These are phyloP conservation scores for Globisporangium solare DNA, from an alignment of 352 stramenopile species.

Conservation along the genomic window DNA sequence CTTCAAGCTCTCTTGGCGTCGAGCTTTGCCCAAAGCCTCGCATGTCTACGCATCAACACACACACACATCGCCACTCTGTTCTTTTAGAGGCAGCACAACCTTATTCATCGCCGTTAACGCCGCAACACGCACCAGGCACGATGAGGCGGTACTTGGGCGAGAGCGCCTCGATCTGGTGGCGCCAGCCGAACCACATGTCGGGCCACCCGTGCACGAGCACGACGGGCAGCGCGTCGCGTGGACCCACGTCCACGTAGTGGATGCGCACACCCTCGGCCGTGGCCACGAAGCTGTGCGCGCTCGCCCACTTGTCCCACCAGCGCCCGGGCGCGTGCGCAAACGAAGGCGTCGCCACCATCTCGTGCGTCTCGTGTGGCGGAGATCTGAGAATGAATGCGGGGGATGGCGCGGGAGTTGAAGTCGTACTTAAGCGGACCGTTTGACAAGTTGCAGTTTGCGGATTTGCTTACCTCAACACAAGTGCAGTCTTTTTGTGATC, in stretches of 20 bases:
- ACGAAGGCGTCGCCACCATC: background rate
- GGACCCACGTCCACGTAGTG: slow-evolving; percentile 62
- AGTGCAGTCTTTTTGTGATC: no score
- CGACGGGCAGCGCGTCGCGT: slow-evolving; percentile 36
- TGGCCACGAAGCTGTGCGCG: slow-evolving; percentile 25
- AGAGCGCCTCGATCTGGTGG: slow-evolving; percentile 55
- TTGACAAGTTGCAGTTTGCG: no score
- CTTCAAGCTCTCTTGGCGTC: slow-evolving; percentile 32
- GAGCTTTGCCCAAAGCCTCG: slow-evolving; percentile 61
- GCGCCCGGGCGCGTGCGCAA: slow-evolving; percentile 10
- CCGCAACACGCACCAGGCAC: slow-evolving; percentile 25
- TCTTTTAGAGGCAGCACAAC: background rate
- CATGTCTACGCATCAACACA: slow-evolving; percentile 29
- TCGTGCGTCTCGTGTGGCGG: no score
- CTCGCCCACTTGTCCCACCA: slow-evolving; percentile 25
- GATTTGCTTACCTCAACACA: no score
- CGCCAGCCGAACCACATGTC: slow-evolving; percentile 76
- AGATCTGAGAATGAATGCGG: no score
- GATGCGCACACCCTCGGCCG: slow-evolving; percentile 27
- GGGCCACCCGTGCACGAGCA: slow-evolving; percentile 72
- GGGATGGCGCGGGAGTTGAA: no score
- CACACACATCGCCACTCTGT: background rate
- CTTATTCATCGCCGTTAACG: background rate
- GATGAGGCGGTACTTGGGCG: slow-evolving; percentile 45
- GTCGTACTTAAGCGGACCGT: no score